phyloP scores from a whole-genome alignment of 371 early-diverging fungal genomes.

The Fennellomyces sp. region DNA sequence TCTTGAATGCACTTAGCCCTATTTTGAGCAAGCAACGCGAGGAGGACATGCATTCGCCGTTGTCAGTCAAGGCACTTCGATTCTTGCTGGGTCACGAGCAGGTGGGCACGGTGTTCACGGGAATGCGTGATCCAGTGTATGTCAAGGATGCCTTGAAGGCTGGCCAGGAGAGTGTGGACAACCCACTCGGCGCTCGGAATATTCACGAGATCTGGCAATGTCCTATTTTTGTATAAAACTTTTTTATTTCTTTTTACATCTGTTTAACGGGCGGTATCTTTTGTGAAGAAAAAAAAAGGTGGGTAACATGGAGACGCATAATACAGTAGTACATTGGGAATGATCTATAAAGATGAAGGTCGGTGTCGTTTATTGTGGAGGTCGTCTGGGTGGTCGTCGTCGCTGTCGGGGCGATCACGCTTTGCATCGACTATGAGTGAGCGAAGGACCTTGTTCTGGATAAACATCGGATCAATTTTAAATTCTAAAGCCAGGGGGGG shows the following conservation, averaged over 20 bases:
- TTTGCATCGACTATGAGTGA: slow-evolving; percentile 19
- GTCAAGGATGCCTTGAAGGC: slow-evolving; percentile 61
- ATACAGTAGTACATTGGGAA: too few species aligned
- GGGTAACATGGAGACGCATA: too few species aligned
- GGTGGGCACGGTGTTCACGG: slow-evolving; percentile 73
- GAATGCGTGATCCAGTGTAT: slow-evolving; percentile 67
- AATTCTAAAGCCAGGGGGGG: neutral
- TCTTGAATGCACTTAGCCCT: slow-evolving; percentile 59
- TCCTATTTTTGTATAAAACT: slow-evolving; percentile 25
- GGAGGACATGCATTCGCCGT: slow-evolving; percentile 46
- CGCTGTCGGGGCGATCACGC: neutral
- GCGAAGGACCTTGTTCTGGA: slow-evolving; percentile 26
- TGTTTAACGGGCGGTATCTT: neutral
- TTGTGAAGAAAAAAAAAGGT: neutral
- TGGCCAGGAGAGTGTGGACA: slow-evolving; percentile 6
- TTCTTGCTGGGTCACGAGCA: slow-evolving; percentile 50
- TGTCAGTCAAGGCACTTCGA: slow-evolving; percentile 57
- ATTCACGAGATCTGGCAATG: slow-evolving; percentile 36
- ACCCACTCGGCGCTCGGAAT: slow-evolving; percentile 26
- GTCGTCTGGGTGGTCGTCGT: neutral
- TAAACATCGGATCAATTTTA: slow-evolving; percentile 2
- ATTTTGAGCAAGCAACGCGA: slow-evolving; percentile 29
- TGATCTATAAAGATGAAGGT: neutral
- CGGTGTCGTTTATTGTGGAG: neutral
- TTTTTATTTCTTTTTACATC: neutral